Base-by-base conservation (phyloP, 768 basidiomycete genomes). In the Tubosaeta brunneosetosa region DNA sequence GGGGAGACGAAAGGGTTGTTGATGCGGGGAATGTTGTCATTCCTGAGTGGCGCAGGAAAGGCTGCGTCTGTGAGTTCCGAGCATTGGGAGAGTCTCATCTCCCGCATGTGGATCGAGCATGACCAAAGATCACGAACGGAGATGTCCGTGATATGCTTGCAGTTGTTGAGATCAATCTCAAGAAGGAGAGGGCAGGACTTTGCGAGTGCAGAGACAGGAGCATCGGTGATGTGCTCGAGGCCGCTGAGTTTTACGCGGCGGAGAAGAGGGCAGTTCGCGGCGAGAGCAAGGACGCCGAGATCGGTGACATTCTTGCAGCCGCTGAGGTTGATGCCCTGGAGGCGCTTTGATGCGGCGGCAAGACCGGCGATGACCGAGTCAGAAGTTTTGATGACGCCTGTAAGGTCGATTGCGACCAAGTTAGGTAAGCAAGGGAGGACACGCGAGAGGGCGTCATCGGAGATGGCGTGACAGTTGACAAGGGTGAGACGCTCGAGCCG, bases 321-420 rank as follows among this genome's bases (percentile, higher is more conserved):
- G 25, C 82, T 82, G 38, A 98, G 74, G 67, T 97, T 98, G 67
- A 98, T 84, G 36, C 95, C 97, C 66, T 97, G 95, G 29, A 98
- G 70, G 52, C 84, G 84, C 61, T 71, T 80, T 42, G 91, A 88
- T 16, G 80, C 76, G 27, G 72, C 64, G 32, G 91, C 88, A 26
- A 98, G 77, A 36, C 82, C 82, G 38, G 81, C 73, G 55, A 97
- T 73, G 50, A 91, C 83, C 22, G 73, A 71, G 69, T 94, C 88
- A 26, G 85, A 82, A 4, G 86, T 83, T 50, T 82, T 78, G 34
- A 65, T 65, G 19, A 93, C 86, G 53, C 84, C 83, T 0, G 84
- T 86, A 49, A 95, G 79, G 70, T 97, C 94, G 61, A 94, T 77
- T 31, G 94, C 88, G 49, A 92, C 85, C 55, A 97, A 75, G 55